These are phyloP conservation scores for Ambrosiella beaveri DNA, from an alignment of 2,329 filamentous ascomycete species.

Conservation along the genomic window DNA sequence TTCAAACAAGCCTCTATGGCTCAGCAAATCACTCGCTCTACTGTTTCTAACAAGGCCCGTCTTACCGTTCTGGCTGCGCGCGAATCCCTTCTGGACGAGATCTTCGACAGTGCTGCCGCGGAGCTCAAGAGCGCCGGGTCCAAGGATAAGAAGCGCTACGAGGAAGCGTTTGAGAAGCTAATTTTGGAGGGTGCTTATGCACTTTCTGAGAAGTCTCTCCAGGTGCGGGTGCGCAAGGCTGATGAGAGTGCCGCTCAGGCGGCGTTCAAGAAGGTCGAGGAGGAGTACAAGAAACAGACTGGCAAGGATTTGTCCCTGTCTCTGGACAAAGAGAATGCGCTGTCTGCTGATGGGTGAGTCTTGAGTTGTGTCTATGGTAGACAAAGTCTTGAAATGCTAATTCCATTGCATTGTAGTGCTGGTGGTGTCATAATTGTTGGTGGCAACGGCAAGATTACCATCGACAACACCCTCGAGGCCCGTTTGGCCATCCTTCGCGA, in stretches of 20 bases:
- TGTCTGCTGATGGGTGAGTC: slow-evolving; percentile 71
- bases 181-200: slow-evolving; percentile 83
- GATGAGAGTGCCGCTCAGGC: slow-evolving; percentile 62
- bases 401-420: slow-evolving; percentile 34
- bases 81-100: slow-evolving; percentile 76
- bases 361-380: background rate
- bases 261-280: slow-evolving; percentile 57
- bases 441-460: slow-evolving; percentile 81
- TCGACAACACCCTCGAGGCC: slow-evolving; percentile 96
- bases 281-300: slow-evolving; percentile 68
- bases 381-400: too few species aligned
- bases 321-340: slow-evolving; percentile 61
- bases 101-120: slow-evolving; percentile 68
- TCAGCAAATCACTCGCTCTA: slow-evolving; percentile 95
- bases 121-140: slow-evolving; percentile 43
- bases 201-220: slow-evolving; percentile 62
- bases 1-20: slow-evolving; percentile 98
- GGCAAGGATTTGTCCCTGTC: slow-evolving; percentile 51
- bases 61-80: slow-evolving; percentile 73
- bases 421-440: slow-evolving; percentile 72
- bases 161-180: slow-evolving; percentile 57
- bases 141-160: slow-evolving; percentile 59
- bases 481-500: slow-evolving; percentile 71
- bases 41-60: slow-evolving; percentile 87
- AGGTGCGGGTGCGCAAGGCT: slow-evolving; percentile 59